A percentile compares a stretch with the other conserved stretches of the same genome.
phyloP scores from a whole-genome alignment of 2,329 filamentous ascomycete genomes.

The Teratosphaeria gauchensis region DNA sequence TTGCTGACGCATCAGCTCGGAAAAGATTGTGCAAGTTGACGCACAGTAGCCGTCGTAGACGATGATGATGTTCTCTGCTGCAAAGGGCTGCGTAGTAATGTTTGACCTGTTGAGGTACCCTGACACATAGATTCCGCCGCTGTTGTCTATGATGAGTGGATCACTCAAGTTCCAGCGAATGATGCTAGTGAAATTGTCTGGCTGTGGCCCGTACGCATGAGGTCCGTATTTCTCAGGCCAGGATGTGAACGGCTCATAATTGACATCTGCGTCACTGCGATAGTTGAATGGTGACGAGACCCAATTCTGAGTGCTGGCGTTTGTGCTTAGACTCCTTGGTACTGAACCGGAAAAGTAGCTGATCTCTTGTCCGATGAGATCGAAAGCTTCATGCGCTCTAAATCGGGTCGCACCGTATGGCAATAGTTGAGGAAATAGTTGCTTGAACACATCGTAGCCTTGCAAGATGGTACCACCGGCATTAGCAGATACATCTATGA shows the following conservation, averaged over 20 bases:
- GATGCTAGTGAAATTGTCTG: constrained; percentile 48
- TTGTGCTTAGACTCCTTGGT: constrained; percentile 23
- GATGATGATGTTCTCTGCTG: constrained; percentile 48
- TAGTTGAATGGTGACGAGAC: constrained; percentile 39
- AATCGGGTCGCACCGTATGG: constrained; percentile 44
- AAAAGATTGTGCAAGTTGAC: constrained; percentile 37
- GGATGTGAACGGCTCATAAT: constrained; percentile 39
- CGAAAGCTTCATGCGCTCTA: constrained; percentile 39
- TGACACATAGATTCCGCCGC: constrained; percentile 31
- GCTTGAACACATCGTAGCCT: constrained; percentile 54
- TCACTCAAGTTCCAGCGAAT: constrained; percentile 44
- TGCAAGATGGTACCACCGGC: constrained; percentile 49
- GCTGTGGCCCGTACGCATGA: constrained; percentile 29
- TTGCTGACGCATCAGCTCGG: constrained; percentile 37
- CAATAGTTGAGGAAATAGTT: constrained; percentile 43
- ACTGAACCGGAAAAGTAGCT: constrained; percentile 24
- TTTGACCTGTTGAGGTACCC: constrained; percentile 42
- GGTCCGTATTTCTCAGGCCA: constrained; percentile 41
- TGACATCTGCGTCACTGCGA: constrained; percentile 36
- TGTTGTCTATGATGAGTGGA: constrained; percentile 29
- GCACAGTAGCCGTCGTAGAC: constrained; percentile 38
- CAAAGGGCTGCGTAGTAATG: constrained; percentile 43
- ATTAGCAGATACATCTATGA: constrained; percentile 51
- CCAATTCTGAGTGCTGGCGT: constrained; percentile 32
- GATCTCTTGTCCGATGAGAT: constrained; percentile 33